Evolutionary conservation across 257 asterid genomes (phyloP), one percentile per base, ranked within the genome.

Genomic region (Solanum dulcamara): DNA sequence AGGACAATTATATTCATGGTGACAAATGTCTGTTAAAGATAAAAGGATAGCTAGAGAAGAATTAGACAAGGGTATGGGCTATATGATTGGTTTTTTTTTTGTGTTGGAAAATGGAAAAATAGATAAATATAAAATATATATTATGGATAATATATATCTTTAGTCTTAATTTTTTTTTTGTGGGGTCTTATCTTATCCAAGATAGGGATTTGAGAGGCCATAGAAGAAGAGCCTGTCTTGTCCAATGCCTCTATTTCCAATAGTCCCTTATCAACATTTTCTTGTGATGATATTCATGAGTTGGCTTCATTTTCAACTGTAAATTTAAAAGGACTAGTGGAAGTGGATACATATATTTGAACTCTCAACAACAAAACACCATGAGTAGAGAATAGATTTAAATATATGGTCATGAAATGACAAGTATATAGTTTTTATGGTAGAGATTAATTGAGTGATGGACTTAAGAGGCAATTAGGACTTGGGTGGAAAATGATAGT

Each of bases 151-250:
- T 82, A 32, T 9, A 68, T 50, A 48, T 14, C 40, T 32, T 48
- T 77, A 42, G 83, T 17, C 46, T 14, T 17, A 32, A 82, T 38
- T 7, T 62, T 85, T 79, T 33, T 37, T 57, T 84, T 33, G 86
- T 83, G 91, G 92, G 93, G 87, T 44, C 88, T 90, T 91, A 93
- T 92, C 95, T 92, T 92, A 92, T 92, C 98, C 84, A 26, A 46
- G 40, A 18, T 15, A 51, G 8, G 35, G 26, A 88, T 79, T 89
- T 88, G 88, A 92, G 91, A 90, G 93, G 96, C 64, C 88, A 86
- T 86, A 84, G 90, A 86, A 7, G 13, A 44, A 88, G 90, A 68
- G 86, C 80, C 82, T 66, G 92, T 89, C 90, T 22, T 87, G 50
- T 91, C 92, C 92, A 87, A 89, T 48, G 24, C 40, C 46, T 79